Base-by-base conservation (phyloP, 805 yeast species). In the Naumovozyma baii region DNA sequence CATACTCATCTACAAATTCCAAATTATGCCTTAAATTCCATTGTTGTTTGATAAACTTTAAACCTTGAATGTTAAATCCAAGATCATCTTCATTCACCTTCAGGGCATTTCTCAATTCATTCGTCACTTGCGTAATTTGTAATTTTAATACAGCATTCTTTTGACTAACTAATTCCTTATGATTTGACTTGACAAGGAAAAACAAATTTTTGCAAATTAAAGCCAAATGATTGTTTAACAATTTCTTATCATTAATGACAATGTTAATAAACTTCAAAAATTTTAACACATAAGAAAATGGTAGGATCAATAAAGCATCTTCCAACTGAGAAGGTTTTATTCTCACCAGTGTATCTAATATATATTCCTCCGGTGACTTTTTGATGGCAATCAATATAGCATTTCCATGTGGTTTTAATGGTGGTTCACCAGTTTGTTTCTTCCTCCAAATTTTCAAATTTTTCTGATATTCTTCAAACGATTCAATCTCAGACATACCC, bases 291-390 rank as follows among this genome's bases (percentile, higher is more conserved):
- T 80, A 82, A 9, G 94, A 85, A 54, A 90, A 88, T 25, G 98
- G 96, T 39, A 92, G 68, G 1, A 92, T 94, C 35, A 92, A 63
- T 40, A 92, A 69, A 1, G 97, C 95, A 62, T 92, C 99, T 52
- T 90, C 96, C 28, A 92, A 64, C 52, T 90, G 95, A 0, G 94
- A 73, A 0, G 95, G 76, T 51, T 73, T 81, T 57, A 92, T 84
- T 52, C 77, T 78, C 29, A 67, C 55, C 13, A 90, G 59, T 0
- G 80, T 78, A 34, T 79, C 80, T 64, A 90, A 68, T 17, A 92
- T 88, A 53, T 90, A 82, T 44, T 78, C 76, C 42, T 78, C 83
- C 1, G 96, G 94, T 3, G 74, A 64, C 44, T 81, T 70, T 37
- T 75, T 73, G 45, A 83, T 69, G 2, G 95, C 94, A 33, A 74